Evolutionary conservation across 2,329 filamentous ascomycete genomes (phyloP), one percentile per base, ranked within the genome.

Genomic region (Alternaria rosae): DNA sequence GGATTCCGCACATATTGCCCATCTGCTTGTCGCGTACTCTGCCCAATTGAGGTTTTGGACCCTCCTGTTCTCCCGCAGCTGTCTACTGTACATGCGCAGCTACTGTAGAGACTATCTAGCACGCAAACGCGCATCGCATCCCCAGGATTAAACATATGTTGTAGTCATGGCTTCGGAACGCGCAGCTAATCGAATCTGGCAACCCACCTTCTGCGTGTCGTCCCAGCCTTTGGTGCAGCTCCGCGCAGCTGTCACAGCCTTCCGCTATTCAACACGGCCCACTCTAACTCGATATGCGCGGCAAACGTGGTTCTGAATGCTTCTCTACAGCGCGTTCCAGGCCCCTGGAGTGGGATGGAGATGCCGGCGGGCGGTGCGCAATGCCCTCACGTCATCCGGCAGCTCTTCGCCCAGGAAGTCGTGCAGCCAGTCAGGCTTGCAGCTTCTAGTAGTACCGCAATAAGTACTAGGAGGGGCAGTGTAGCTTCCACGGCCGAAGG

Each of bases 231-330:
- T 60, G 53, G 52, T 30, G 50, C 65, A 57, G 64, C 61, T 67
- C 65, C 50, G 50, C 54, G 61, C 56, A 61, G 61, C 56, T 58
- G 62, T 62, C 65, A 65, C 60, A 59, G 60, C 63, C 61, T 68
- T 60, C 44, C 60, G 62, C 53, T 44, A 30, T 51, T 50, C 47
- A 50, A 62, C 32, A 47, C 51, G 67, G 57, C 59, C 69, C 69
- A 65, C 65, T 59, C 47, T 66, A 54, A 56, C 62, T 65, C 63
- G 54, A 68, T 57, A 47, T 71, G 59, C 63, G 65, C 67, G 56
- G 60, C 47, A 65, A 88, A 88, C 52, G 83, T 82, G 64, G 88
- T 85, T 62, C 92, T 92, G 89, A 89, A 89, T 74, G 90, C 88
- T 66, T 83, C 95, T 69, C 82, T 90, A 87, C 92, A 73, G 86